A percentile compares a stretch with the other conserved stretches of the same genome.
phyloP scores from a whole-genome alignment of 129 eudicot genomes.

The Artemisia argyi region DNA sequence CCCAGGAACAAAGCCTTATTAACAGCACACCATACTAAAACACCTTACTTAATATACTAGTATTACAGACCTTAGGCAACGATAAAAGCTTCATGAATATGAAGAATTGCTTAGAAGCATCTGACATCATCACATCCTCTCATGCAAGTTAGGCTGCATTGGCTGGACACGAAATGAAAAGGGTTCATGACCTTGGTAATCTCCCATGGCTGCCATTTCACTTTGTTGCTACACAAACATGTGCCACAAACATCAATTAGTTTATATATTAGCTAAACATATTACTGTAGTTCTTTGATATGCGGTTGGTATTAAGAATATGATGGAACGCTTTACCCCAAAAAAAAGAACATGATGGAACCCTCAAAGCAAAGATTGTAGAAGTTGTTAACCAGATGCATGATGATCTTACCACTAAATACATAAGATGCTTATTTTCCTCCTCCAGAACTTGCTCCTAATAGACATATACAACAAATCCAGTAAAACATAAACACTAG shows the following conservation, averaged over 20 bases:
- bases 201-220: conserved; percentile 52
- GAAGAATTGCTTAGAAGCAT: conserved; percentile 16
- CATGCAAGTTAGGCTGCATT: conserved; percentile 83
- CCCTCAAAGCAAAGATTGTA: not conserved
- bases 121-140: conserved; percentile 37
- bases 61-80: too few species aligned
- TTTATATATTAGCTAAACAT: not conserved
- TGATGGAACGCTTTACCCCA: too few species aligned
- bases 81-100: conserved; percentile 8
- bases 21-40: too few species aligned
- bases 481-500: not conserved
- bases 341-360: not conserved
- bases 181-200: conserved; percentile 46
- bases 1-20: too few species aligned
- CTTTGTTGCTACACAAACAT: conserved; percentile 43
- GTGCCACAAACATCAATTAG: not conserved
- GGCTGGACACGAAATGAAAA: conserved; percentile 83
- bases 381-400: not conserved
- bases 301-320: too few species aligned
- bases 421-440: conserved; percentile 67
- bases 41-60: too few species aligned
- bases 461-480: conserved; percentile 1
- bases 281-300: not conserved
- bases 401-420: conserved; percentile 48
- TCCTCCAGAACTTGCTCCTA: conserved; percentile 75